Evolutionary conservation across 164 flowering plant species (phyloP).

Genomic region (Echeveria elegans): DNA sequence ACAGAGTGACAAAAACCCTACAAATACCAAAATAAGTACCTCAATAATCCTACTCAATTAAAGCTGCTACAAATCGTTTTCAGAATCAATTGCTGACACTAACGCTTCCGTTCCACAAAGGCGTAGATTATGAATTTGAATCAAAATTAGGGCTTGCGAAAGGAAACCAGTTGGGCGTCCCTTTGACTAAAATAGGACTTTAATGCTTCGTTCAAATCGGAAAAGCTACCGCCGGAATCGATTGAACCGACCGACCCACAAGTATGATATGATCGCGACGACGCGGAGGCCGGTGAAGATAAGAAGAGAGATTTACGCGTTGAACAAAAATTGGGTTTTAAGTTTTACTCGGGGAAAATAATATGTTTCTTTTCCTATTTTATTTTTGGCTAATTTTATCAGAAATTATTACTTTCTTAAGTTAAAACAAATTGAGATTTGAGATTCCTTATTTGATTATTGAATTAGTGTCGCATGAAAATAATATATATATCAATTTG

Average conservation of each 20-base stretch:
- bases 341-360: background rate
- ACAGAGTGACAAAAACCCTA: background rate
- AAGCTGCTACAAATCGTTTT: background rate
- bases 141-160: background rate
- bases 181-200: background rate
- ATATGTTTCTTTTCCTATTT: background rate
- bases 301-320: background rate
- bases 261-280: background rate
- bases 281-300: background rate
- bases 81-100: background rate
- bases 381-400: background rate
- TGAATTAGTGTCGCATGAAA: background rate
- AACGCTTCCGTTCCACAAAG: background rate
- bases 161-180: background rate
- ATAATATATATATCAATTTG: no score
- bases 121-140: background rate
- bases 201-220: background rate
- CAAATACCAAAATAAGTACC: background rate
- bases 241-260: background rate
- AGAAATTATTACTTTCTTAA: background rate
- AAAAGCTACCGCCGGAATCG: background rate
- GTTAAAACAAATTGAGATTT: background rate
- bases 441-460: background rate
- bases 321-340: background rate
- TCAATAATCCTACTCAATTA: background rate